Evolutionary conservation across 768 basidiomycete genomes (phyloP).

Genomic region (Lyophyllum decastes): DNA sequence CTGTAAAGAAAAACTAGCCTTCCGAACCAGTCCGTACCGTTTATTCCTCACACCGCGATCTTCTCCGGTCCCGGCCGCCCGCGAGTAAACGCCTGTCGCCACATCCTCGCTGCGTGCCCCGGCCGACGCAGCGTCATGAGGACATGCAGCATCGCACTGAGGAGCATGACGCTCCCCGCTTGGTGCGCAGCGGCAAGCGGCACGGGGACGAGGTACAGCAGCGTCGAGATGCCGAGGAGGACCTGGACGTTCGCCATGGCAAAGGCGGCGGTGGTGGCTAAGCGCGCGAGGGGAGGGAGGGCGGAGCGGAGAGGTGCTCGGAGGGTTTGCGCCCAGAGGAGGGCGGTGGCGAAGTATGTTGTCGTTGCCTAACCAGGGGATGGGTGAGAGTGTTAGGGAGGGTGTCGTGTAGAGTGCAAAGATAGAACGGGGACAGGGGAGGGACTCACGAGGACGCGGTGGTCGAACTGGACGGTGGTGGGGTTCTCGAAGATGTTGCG

Average conservation of each 20-base stretch:
- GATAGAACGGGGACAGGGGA: background rate
- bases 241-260: conserved; percentile 87
- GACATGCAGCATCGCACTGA: conserved; percentile 82
- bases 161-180: conserved; percentile 86
- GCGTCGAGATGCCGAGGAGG: conserved; percentile 61
- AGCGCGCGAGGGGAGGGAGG: conserved; percentile 63
- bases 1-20: no score
- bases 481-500: conserved; percentile 97
- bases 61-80: background rate
- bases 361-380: conserved; percentile 65
- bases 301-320: conserved; percentile 56
- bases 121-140: conserved; percentile 74
- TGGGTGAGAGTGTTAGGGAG: conserved; percentile 4
- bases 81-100: conserved; percentile 40
- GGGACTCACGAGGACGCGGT: conserved; percentile 79
- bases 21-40: no score
- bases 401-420: background rate
- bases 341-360: conserved; percentile 71
- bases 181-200: conserved; percentile 94
- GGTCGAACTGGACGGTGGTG: conserved; percentile 96
- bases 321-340: conserved; percentile 63
- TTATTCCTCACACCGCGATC: background rate
- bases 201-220: conserved; percentile 91
- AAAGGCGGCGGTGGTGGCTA: conserved; percentile 61
- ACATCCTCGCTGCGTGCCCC: conserved; percentile 58